Percentiles rank a stretch among this genome's conserved stretches.
Conservation (phyloP, 2,329 filamentous ascomycete species). For the Bipolaris zeicola region DNA sequence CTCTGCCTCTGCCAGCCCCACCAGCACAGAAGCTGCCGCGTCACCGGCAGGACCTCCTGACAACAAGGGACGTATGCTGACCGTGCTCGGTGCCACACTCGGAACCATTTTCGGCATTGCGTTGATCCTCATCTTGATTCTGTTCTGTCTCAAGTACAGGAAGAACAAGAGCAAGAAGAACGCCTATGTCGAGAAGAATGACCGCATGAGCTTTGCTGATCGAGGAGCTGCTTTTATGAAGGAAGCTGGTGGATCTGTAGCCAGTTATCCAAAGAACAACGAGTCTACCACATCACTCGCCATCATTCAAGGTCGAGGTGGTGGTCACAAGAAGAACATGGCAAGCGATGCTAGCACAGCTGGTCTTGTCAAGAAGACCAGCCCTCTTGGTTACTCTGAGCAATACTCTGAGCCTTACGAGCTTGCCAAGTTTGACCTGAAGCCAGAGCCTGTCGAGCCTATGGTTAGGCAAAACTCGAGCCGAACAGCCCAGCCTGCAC, state of each 20-base stretch:
- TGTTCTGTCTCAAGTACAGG: constrained; percentile 69
- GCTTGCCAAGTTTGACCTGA: constrained; percentile 53
- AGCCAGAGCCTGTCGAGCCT: constrained; percentile 40
- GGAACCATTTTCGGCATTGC: constrained; percentile 80
- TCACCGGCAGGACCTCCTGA: constrained; percentile 35
- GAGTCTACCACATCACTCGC: constrained; percentile 52
- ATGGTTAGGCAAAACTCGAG: constrained; percentile 47
- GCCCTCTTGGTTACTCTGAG: constrained; percentile 46
- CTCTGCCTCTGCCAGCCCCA: constrained; percentile 32
- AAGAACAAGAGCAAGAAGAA: constrained; percentile 63
- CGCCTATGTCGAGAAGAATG: constrained; percentile 53
- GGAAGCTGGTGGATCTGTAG: constrained; percentile 54
- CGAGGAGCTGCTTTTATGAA: constrained; percentile 60
- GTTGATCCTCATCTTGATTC: constrained; percentile 70
- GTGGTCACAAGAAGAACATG: constrained; percentile 56
- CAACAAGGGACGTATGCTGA: constrained; percentile 56
- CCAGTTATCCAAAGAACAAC: constrained; percentile 42
- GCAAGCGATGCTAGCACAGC: constrained; percentile 65
- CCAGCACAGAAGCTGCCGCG: constrained; percentile 45
- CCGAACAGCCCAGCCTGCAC: constrained; percentile 29
- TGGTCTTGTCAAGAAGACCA: constrained; percentile 63
- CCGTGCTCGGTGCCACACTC: constrained; percentile 80
- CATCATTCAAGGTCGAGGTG: constrained; percentile 61
- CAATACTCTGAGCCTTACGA: constrained; percentile 51
- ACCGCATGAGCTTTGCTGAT: constrained; percentile 58